These are phyloP conservation scores for Theileria orientalis DNA, from an alignment of 169 alveolate species.

Conservation along the genomic window DNA sequence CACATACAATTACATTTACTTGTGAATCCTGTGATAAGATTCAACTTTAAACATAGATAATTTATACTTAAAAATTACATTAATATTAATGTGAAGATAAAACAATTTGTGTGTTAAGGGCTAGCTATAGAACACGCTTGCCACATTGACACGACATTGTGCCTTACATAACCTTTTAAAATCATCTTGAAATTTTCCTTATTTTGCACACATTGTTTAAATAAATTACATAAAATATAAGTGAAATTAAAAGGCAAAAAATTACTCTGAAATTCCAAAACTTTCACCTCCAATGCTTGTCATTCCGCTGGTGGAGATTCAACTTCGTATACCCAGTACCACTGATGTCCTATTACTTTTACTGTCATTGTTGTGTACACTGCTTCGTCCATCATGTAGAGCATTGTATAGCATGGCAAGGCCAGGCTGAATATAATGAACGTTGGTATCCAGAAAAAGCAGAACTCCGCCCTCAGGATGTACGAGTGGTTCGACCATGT, in stretches of 20 bases:
- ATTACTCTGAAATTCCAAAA: too few relatives aligned
- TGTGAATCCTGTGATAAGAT: too few relatives aligned
- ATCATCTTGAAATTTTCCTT: background rate
- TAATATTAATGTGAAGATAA: too few relatives aligned
- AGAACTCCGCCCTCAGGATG: slow-evolving; percentile 80
- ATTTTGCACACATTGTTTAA: too few relatives aligned
- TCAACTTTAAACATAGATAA: too few relatives aligned
- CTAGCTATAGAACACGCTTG: background rate
- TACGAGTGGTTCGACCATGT: slow-evolving; percentile 77
- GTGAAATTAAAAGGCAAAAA: too few relatives aligned
- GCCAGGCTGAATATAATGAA: slow-evolving; percentile 81
- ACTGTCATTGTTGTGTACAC: slow-evolving; percentile 86
- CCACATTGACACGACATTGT: background rate
- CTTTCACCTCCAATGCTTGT: too few relatives aligned
- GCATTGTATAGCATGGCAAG: slow-evolving; percentile 83
- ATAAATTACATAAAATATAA: too few relatives aligned
- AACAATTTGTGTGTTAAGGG: too few relatives aligned
- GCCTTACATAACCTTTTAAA: background rate
- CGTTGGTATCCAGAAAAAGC: slow-evolving; percentile 86
- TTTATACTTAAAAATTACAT: too few relatives aligned
- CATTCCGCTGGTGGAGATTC: slow-evolving; percentile 83
- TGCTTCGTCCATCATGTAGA: slow-evolving; percentile 84
- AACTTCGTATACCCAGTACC: slow-evolving; percentile 89
- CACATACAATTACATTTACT: too few relatives aligned
- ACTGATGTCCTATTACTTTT: slow-evolving; percentile 84